Base-by-base conservation (phyloP, 192 early-diverging fungal genomes). In the Coemansia sp. region DNA sequence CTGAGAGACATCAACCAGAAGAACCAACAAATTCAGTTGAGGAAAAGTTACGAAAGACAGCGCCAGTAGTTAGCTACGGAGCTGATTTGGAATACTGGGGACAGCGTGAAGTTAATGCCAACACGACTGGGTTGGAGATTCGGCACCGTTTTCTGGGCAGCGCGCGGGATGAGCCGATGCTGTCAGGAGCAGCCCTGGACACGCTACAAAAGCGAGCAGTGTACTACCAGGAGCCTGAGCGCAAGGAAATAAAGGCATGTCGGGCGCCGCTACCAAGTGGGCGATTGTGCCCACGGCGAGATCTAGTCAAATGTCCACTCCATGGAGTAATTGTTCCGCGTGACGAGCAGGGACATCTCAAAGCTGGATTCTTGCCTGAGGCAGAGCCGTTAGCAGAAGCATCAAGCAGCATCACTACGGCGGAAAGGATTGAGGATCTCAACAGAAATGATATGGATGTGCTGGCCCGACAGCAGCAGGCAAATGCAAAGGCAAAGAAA, bases 11-110 rank as follows among this genome's bases (percentile, higher is more conserved):
- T 11, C 12, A 14, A 4, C 22, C 26, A 27, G 50, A n/a, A 51
- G 7, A 17, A 16, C 21, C 45, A 25, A 31, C 48, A 35, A 67
- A 77, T 31, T 60, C 78, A 0, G 62, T 85, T 56, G 75, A 72
- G 2, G 77, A 84, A 25, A 69, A 75, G 35, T 57, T 90, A 17
- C 61, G 85, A 23, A 77, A 85, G 49, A 61, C 75, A 10, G 89
- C 89, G 26, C 89, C 89, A 0, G 79, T 91, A 2, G 75, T 91
- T 1, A 78, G 77, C 19, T 91, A 85, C 74, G 89, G 85, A 8
- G 78, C 86, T 0, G 89, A 91, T 62, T 64, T 91, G 53, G 78
- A 84, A 12, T 85, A 89, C 26, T 91, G 89, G 89, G 85, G 85
- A 38, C 74, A 85, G 59, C 71, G 75, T 7, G 67, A 75, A 25